phyloP scores from a whole-genome alignment of 2,329 filamentous ascomycete genomes.

The Mycocentrospora acerina region DNA sequence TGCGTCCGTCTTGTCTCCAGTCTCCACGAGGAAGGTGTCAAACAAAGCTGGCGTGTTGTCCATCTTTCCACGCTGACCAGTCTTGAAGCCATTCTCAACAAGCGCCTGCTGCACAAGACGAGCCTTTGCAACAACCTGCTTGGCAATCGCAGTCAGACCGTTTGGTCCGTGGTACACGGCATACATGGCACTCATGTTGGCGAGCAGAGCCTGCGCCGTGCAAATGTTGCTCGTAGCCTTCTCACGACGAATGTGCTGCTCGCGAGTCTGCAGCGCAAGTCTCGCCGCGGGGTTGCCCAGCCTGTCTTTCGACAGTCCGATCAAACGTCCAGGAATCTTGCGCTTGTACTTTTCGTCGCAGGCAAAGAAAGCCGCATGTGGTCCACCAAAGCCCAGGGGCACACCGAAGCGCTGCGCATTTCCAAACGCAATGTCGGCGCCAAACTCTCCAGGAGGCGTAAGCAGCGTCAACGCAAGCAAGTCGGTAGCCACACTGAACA shows the following conservation, averaged over 20 bases:
- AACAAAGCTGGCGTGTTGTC: slow-evolving; percentile 65
- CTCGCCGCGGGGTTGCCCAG: slow-evolving; percentile 79
- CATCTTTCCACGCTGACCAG: slow-evolving; percentile 59
- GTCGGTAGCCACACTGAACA: slow-evolving; percentile 87
- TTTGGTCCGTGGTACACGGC: slow-evolving; percentile 89
- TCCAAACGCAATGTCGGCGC: slow-evolving; percentile 92
- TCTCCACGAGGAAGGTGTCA: slow-evolving; percentile 73
- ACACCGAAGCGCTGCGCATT: slow-evolving; percentile 90
- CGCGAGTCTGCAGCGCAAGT: slow-evolving; percentile 84
- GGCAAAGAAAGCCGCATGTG: slow-evolving; percentile 96
- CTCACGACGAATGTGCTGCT: slow-evolving; percentile 94
- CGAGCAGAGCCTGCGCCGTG: slow-evolving; percentile 88
- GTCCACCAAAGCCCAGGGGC: slow-evolving; percentile 87
- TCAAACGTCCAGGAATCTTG: slow-evolving; percentile 86
- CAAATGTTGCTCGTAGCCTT: slow-evolving; percentile 98
- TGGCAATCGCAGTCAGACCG: slow-evolving; percentile 80
- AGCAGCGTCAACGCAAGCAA: slow-evolving; percentile 83
- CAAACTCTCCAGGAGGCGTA: slow-evolving; percentile 89
- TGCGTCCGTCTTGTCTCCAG: slow-evolving; percentile 52
- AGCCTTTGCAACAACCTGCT: slow-evolving; percentile 71
- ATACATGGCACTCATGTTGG: slow-evolving; percentile 95
- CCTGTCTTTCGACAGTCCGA: slow-evolving; percentile 90
- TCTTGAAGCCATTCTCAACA: slow-evolving; percentile 63
- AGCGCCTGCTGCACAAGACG: slow-evolving; percentile 68
- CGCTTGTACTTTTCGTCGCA: slow-evolving; percentile 89